Base-by-base conservation (phyloP, 225 moss, liverwort and hornwort species). In the Pseudoscleropodium purum region DNA sequence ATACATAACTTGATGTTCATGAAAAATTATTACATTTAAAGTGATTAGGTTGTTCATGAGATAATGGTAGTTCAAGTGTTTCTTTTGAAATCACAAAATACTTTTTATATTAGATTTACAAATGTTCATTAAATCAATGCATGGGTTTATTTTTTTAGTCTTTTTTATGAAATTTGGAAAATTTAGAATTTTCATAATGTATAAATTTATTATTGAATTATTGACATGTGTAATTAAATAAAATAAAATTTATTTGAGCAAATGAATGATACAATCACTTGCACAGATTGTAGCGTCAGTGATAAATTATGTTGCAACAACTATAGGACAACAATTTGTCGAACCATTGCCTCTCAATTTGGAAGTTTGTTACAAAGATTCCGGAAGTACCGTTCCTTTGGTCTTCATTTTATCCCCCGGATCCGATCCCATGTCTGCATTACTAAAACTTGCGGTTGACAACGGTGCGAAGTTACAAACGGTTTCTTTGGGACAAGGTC, bases 371-470 rank as follows among this genome's bases (percentile, higher is more conserved):
- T 97, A 96, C 41, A 96, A 91, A 34, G 97, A 97, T 79, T 91
- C 97, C 0, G 91, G 93, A 36, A 95, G 94, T n/a, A 96, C 94
- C 0, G 93, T 95, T 23, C 96, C 97, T 3, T 92, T 97, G 12
- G 96, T 97, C 1, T 96, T 97, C 37, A 96, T 97, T 62, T 74
- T 97, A 4, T 96, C 97, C 2, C 94, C 96, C 0, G 97, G 97
- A 15, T 96, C 97, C 0, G 97, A 97, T 70, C 97, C 96, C 18
- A 97, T 97, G 96, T 97, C 97, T 5, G 93, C 96, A 31, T 91
- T 97, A 52, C 43, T 97, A 14, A 95, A 93, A 47, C 87, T 97
- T 17, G 92, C 97, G 0, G 91, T 90, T 1, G 96, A 96, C 45
- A 96, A 94, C 9, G 89, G 91, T 27, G 96, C 97, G 3, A 97